phyloP scores from a whole-genome alignment of 257 asterid genomes.

The Forsythia viridissima region DNA sequence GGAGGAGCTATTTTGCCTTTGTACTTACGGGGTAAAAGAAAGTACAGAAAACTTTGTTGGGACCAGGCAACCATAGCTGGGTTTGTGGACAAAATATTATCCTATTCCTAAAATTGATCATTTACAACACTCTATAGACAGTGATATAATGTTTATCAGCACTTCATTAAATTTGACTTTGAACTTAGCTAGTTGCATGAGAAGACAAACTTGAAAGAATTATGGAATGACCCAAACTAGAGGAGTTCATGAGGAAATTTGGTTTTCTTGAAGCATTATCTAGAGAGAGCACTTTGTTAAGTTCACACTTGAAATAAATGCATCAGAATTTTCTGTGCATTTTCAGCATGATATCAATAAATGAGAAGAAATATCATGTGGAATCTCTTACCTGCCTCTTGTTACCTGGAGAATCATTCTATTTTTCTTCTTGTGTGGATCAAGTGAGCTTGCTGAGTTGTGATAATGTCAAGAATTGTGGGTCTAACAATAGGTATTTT shows the following conservation, averaged over 20 bases:
- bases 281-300: background rate
- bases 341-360: background rate
- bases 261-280: background rate
- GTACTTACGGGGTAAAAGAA: background rate
- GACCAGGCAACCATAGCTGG: background rate
- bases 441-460: background rate
- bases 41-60: background rate
- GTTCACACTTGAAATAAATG: background rate
- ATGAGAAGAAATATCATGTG: background rate
- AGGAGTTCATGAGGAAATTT: conserved; percentile 5
- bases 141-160: conserved; percentile 8
- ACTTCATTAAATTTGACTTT: background rate
- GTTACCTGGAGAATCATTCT: background rate
- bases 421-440: background rate
- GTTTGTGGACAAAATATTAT: background rate
- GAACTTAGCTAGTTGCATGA: conserved; percentile 2
- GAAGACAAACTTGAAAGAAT: conserved; percentile 5
- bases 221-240: background rate
- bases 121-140: background rate
- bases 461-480: background rate
- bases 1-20: background rate
- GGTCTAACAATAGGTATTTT: background rate
- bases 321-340: background rate
- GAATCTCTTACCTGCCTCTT: background rate
- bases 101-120: conserved; percentile 10